These are phyloP conservation scores for Ascochyta koolunga DNA, from an alignment of 2,329 filamentous ascomycete genomes.

Conservation along the genomic window DNA sequence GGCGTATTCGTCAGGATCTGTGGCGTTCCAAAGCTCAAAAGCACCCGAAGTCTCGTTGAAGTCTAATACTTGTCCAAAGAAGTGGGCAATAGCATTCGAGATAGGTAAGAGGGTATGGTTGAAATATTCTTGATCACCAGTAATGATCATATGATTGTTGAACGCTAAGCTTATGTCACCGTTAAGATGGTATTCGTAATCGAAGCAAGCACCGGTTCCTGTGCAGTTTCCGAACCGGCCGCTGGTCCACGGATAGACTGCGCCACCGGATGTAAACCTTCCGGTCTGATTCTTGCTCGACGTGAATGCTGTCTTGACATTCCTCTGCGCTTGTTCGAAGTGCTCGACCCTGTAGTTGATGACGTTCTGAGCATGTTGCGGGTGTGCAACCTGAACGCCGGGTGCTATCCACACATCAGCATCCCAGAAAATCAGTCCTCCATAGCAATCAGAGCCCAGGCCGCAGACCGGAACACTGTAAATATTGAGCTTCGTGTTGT, in stretches of 20 bases:
- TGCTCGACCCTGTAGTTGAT: conserved; percentile 67
- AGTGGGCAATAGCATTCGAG: conserved; percentile 66
- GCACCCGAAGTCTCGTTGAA: conserved; percentile 57
- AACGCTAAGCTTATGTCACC: conserved; percentile 70
- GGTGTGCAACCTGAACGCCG: conserved; percentile 68
- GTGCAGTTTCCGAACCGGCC: conserved; percentile 73
- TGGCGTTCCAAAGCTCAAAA: conserved; percentile 60
- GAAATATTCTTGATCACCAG: conserved; percentile 64
- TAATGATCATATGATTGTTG: conserved; percentile 65
- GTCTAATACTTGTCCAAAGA: conserved; percentile 65
- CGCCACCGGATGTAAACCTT: conserved; percentile 62
- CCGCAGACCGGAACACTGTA: conserved; percentile 73
- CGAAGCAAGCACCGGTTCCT: conserved; percentile 64
- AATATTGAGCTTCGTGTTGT: conserved; percentile 60
- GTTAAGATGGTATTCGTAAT: conserved; percentile 76
- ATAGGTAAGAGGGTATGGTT: conserved; percentile 64
- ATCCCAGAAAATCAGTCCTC: conserved; percentile 70
- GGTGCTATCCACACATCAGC: conserved; percentile 73
- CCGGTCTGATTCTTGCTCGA: conserved; percentile 66
- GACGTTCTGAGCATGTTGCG: conserved; percentile 66
- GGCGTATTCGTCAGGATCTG: conserved; percentile 75
- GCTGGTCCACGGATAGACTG: conserved; percentile 72
- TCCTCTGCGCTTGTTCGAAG: conserved; percentile 64
- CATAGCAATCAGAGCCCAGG: conserved; percentile 70
- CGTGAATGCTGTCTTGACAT: conserved; percentile 61